phyloP scores from a whole-genome alignment of 768 basidiomycete genomes.

The Imleria badia region DNA sequence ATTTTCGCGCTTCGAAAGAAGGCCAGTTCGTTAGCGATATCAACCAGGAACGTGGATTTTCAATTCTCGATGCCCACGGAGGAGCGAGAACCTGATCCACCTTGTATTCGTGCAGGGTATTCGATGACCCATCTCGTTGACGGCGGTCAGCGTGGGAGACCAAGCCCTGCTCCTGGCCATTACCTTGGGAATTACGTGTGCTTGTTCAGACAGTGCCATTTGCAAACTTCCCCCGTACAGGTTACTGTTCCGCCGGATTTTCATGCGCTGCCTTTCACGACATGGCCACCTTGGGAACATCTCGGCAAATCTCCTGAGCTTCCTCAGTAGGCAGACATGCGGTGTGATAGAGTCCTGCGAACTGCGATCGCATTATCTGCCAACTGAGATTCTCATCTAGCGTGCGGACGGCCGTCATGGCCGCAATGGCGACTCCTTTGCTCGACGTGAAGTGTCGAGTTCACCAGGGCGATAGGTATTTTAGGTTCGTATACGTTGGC shows the following conservation, averaged over 20 bases:
- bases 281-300: conserved; percentile 26
- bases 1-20: conserved; percentile 1
- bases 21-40: background rate
- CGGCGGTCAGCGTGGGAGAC: conserved; percentile 13
- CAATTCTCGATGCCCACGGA: conserved; percentile 2
- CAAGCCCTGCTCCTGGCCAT: background rate
- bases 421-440: conserved; percentile 14
- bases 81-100: conserved; percentile 11
- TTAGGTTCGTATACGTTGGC: background rate
- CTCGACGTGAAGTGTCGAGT: background rate
- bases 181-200: conserved; percentile 15
- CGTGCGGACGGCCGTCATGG: conserved; percentile 8
- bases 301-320: conserved; percentile 22
- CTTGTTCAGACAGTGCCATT: conserved; percentile 1
- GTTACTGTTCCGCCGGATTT: conserved; percentile 24
- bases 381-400: conserved; percentile 18
- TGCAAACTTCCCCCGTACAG: conserved; percentile 4
- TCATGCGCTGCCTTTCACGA: conserved; percentile 17
- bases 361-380: background rate
- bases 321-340: background rate
- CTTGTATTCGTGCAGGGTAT: conserved; percentile 5
- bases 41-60: conserved; percentile 15
- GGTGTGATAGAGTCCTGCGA: background rate
- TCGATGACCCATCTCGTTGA: conserved; percentile 4
- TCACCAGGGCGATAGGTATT: background rate